Percentiles rank a stretch among this genome's conserved stretches.
Conservation (phyloP, 2,329 filamentous ascomycete species). For the Ceratocystis destructans region DNA sequence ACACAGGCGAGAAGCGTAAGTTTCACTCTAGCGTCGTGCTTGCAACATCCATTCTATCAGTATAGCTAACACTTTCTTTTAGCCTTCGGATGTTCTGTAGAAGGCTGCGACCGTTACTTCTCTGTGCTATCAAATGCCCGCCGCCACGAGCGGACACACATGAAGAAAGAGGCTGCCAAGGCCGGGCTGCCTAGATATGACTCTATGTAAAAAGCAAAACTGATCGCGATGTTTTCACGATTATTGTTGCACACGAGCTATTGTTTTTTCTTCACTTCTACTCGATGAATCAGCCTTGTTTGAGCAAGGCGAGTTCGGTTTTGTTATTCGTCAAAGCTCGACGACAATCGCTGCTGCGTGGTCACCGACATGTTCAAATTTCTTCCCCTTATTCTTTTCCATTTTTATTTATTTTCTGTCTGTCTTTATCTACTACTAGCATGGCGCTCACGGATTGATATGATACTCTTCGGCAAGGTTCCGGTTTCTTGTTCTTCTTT, state of each 20-base stretch:
- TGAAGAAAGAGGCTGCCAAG: constrained; percentile 30
- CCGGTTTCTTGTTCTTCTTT: constrained; percentile 9
- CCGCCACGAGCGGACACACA: constrained; percentile 92
- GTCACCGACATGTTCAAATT: neutral
- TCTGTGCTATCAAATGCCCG: constrained; percentile 93
- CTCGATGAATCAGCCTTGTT: constrained; percentile 1
- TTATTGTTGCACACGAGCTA: neutral
- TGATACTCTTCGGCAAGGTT: constrained; percentile 16
- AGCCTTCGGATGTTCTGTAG: constrained; percentile 91
- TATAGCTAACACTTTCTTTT: constrained; percentile 11
- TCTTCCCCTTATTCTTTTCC: constrained; percentile 1
- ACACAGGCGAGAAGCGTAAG: constrained; percentile 96
- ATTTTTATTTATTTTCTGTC: constrained; percentile 4
- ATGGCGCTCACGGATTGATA: constrained; percentile 16
- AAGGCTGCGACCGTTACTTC: constrained; percentile 89
- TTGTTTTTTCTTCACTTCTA: constrained; percentile 13
- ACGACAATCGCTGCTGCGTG: no score
- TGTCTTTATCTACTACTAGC: constrained; percentile 5
- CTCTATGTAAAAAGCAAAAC: neutral
- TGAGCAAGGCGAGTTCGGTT: no score
- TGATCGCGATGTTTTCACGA: neutral
- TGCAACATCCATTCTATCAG: constrained; percentile 7
- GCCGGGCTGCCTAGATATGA: constrained; percentile 3
- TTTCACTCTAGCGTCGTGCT: constrained; percentile 23
- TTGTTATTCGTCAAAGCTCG: no score